Conservation (phyloP, 768 basidiomycete species). For the Collybiopsis confluens region DNA sequence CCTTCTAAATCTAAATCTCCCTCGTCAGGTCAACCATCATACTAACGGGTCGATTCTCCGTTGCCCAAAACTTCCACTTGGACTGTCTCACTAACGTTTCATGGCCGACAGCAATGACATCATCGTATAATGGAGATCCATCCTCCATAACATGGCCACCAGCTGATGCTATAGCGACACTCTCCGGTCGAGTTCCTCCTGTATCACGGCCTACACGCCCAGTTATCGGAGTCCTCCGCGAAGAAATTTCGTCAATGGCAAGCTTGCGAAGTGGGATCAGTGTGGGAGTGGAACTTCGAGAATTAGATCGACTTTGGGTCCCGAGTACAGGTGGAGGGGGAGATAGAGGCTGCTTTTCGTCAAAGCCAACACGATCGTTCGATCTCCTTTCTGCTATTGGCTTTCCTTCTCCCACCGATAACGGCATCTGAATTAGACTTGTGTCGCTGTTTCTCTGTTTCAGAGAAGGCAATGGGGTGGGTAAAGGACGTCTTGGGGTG, state of each 20-base stretch:
- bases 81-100: background rate
- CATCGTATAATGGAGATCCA: too few species aligned
- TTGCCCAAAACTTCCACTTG: conserved; percentile 1
- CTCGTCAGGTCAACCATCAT: conserved; percentile 1
- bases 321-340: too few species aligned
- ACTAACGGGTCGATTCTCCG: background rate
- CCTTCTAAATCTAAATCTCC: background rate
- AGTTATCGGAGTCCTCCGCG: background rate
- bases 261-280: background rate
- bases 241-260: background rate
- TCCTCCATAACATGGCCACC: too few species aligned
- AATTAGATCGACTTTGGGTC: background rate
- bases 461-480: background rate
- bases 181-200: too few species aligned
- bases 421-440: background rate
- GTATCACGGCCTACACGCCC: too few species aligned
- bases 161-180: too few species aligned
- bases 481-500: background rate
- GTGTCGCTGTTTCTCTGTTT: too few species aligned
- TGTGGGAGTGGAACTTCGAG: background rate
- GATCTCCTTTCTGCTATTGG: too few species aligned
- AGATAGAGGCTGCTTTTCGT: too few species aligned
- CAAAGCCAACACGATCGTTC: too few species aligned
- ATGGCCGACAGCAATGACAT: background rate
- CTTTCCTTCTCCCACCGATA: too few species aligned